A percentile compares a stretch with the other conserved stretches of the same genome.
Evolutionary conservation across 345 rosid genomes (phyloP).

Genomic region (Acer campestre): DNA sequence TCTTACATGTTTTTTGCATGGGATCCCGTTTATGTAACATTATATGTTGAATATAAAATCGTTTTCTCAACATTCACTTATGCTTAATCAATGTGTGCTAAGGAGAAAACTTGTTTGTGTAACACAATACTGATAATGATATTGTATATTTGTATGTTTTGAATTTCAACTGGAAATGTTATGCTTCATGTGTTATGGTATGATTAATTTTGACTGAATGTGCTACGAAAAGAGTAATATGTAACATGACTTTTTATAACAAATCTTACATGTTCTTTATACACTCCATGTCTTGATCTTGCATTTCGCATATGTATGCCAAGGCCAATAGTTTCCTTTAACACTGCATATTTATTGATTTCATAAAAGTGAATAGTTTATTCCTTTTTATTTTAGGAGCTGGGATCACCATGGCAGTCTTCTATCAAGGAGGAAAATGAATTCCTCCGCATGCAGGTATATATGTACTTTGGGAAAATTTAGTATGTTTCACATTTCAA

Average conservation of each 20-base stretch:
- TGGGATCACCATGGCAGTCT: constrained; percentile 52
- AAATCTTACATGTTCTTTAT: neutral
- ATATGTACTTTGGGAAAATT: neutral
- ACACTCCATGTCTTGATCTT: neutral
- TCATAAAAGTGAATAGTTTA: neutral
- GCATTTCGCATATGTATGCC: neutral
- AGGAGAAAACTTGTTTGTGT: neutral
- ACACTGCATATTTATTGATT: neutral
- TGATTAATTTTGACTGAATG: neutral
- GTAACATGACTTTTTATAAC: neutral
- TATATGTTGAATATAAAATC: too few species aligned
- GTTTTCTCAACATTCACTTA: too few species aligned
- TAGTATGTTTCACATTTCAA: constrained; percentile 7
- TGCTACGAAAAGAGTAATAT: neutral
- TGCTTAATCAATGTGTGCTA: too few species aligned
- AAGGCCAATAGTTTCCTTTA: neutral
- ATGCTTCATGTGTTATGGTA: too few species aligned
- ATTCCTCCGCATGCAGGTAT: constrained; percentile 86
- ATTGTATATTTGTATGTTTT: too few species aligned
- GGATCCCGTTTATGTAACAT: too few species aligned
- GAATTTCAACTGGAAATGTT: too few species aligned
- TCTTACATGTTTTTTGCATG: too few species aligned
- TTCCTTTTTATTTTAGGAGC: constrained; percentile 40
- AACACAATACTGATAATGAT: too few species aligned
- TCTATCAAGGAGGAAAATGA: constrained; percentile 77